These are phyloP conservation scores for Trichoderma sp. DNA, from an alignment of 2,329 filamentous ascomycete species.

Conservation along the genomic window DNA sequence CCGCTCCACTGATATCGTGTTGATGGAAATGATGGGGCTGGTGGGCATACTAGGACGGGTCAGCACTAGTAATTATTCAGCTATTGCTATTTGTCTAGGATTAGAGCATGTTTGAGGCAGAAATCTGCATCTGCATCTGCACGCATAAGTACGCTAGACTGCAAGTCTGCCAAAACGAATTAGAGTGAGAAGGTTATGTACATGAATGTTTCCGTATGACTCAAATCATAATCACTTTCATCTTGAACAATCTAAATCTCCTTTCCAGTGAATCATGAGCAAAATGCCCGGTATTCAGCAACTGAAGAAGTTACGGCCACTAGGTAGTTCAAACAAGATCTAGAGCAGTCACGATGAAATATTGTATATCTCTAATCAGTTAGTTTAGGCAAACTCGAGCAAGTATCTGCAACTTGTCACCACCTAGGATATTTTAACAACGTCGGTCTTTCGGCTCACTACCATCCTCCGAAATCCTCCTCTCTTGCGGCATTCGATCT, in stretches of 20 bases:
- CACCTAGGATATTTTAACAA: conserved; percentile 46
- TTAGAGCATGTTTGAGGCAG: conserved; percentile 17
- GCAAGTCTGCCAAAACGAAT: neutral
- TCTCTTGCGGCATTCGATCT: neutral
- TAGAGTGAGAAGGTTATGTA: neutral
- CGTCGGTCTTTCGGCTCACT: conserved; percentile 42
- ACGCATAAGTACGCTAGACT: neutral
- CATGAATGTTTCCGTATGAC: neutral
- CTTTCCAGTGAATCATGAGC: neutral
- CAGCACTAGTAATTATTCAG: neutral
- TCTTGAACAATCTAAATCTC: neutral
- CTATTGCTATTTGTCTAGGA: neutral
- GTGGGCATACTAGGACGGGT: neutral
- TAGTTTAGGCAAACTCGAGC: conserved; percentile 43
- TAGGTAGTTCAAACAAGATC: neutral
- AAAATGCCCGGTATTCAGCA: neutral
- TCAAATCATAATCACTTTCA: neutral
- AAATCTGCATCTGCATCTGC: neutral
- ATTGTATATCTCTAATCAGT: neutral
- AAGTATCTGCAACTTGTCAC: conserved; percentile 45
- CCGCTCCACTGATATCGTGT: neutral
- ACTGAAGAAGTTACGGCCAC: neutral
- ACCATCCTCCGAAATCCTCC: conserved; percentile 27
- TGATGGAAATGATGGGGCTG: neutral
- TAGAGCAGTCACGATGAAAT: neutral